phyloP scores from a whole-genome alignment of 2,329 filamentous ascomycete genomes.

The Keithomyces neogunnii region DNA sequence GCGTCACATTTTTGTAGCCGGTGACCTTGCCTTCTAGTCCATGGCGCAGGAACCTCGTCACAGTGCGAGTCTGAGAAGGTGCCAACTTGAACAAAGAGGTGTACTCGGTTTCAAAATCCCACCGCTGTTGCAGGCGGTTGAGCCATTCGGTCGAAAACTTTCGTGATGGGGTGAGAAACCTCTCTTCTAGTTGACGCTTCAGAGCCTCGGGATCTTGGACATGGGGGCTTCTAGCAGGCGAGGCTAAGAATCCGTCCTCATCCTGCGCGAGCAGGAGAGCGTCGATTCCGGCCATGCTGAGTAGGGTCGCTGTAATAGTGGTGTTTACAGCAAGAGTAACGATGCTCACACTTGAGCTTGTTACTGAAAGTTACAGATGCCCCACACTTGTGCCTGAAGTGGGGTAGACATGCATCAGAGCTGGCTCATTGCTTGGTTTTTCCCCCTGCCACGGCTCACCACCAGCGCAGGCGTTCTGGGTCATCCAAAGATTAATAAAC shows the following conservation, averaged over 20 bases:
- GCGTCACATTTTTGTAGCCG: conserved; percentile 88
- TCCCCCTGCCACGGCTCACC: not conserved
- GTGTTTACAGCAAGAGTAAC: not conserved
- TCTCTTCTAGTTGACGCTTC: conserved; percentile 62
- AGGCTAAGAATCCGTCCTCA: conserved; percentile 9
- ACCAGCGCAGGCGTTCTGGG: not conserved
- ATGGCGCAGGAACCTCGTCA: conserved; percentile 84
- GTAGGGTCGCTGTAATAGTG: not conserved
- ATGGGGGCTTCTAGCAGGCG: conserved; percentile 3
- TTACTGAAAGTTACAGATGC: not conserved
- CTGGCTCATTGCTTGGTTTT: not conserved
- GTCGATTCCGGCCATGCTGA: conserved; percentile 26
- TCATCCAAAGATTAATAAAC: no score
- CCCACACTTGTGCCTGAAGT: not conserved
- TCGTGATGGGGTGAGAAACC: conserved; percentile 71
- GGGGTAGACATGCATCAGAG: conserved; percentile 10
- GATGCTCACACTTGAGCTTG: conserved; percentile 2
- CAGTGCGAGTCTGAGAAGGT: conserved; percentile 87
- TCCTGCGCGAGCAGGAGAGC: conserved; percentile 22
- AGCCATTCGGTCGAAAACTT: conserved; percentile 81
- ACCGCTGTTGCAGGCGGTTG: conserved; percentile 78
- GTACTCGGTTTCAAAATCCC: conserved; percentile 75
- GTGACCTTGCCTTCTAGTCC: conserved; percentile 88
- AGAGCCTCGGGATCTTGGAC: conserved; percentile 48
- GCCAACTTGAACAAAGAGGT: conserved; percentile 79